phyloP scores from a whole-genome alignment of 768 basidiomycete species.

The Termitomyces sp. region DNA sequence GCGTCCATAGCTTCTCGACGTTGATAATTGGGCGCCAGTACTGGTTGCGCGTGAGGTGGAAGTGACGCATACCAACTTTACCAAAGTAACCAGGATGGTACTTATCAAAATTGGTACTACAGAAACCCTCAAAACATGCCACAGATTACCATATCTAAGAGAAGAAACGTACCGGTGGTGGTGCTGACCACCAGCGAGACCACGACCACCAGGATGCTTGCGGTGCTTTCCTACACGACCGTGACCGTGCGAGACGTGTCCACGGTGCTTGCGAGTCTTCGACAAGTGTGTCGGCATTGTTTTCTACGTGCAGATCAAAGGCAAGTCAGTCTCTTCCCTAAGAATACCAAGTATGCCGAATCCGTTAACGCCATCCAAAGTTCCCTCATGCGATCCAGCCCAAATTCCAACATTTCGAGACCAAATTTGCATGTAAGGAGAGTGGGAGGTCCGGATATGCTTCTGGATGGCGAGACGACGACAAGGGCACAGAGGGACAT shows the following conservation, averaged over 20 bases:
- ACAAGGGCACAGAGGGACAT: constrained; percentile 32
- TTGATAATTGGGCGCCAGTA: constrained; percentile 97
- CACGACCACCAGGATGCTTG: constrained; percentile 99
- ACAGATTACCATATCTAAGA: neutral
- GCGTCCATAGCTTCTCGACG: constrained; percentile 94
- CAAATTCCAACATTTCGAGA: constrained; percentile 21
- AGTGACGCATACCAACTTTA: constrained; percentile 99
- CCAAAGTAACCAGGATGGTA: constrained; percentile 99
- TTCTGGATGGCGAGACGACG: constrained; percentile 1
- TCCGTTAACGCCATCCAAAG: constrained; percentile 44
- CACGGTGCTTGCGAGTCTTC: constrained; percentile 99
- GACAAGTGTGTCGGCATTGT: constrained; percentile 92
- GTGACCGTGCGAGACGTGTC: constrained; percentile 99
- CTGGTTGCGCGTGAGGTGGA: constrained; percentile 89
- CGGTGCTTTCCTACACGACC: constrained; percentile 99
- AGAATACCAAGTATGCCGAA: constrained; percentile 13
- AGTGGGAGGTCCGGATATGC: constrained; percentile 1
- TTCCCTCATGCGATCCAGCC: constrained; percentile 31
- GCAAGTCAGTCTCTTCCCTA: constrained; percentile 15
- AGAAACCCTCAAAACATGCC: constrained; percentile 1
- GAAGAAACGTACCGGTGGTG: constrained; percentile 83
- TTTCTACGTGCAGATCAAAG: constrained; percentile 23
- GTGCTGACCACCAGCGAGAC: constrained; percentile 99
- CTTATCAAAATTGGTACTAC: constrained; percentile 94
- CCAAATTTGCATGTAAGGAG: constrained; percentile 7